phyloP scores from a whole-genome alignment of 768 basidiomycete genomes.

The Rhodotorula graminis region DNA sequence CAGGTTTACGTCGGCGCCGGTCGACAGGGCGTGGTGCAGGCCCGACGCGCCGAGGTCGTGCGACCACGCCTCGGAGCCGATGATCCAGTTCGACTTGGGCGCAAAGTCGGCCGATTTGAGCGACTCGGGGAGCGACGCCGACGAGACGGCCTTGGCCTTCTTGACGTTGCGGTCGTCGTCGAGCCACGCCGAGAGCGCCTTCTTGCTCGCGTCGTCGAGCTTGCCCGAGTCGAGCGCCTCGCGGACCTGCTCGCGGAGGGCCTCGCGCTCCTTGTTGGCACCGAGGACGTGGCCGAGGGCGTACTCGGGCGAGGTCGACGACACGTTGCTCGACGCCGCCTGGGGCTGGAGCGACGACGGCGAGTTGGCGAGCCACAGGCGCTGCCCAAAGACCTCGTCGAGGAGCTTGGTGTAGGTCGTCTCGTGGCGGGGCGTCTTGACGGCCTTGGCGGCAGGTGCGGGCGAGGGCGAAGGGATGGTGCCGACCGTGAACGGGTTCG shows the following conservation, averaged over 20 bases:
- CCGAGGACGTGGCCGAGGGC: slow-evolving; percentile 87
- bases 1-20: slow-evolving; percentile 85
- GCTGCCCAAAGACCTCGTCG: slow-evolving; percentile 67
- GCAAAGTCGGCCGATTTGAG: slow-evolving; percentile 60
- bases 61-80: slow-evolving; percentile 96
- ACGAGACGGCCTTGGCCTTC: slow-evolving; percentile 26
- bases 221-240: slow-evolving; percentile 55
- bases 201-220: slow-evolving; percentile 45
- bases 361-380: slow-evolving; percentile 79
- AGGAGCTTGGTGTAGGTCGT: slow-evolving; percentile 85
- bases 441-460: slow-evolving; percentile 40
- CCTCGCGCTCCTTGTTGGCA: slow-evolving; percentile 67
- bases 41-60: slow-evolving; percentile 95
- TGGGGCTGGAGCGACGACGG: slow-evolving; percentile 60
- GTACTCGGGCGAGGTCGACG: slow-evolving; percentile 85
- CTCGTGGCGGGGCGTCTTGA: slow-evolving; percentile 82
- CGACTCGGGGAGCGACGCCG: slow-evolving; percentile 52
- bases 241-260: slow-evolving; percentile 62
- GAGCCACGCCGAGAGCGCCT: slow-evolving; percentile 68
- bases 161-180: slow-evolving; percentile 51
- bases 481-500: slow-evolving; percentile 45
- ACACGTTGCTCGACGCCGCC: slow-evolving; percentile 29
- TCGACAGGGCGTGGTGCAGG: slow-evolving; percentile 87
- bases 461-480: slow-evolving; percentile 56
- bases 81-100: slow-evolving; percentile 82